Percentiles rank a stretch among this genome's conserved stretches.
These are phyloP conservation scores for Alternaria brassicicola DNA, from an alignment of 2,329 filamentous ascomycete species.

Conservation along the genomic window DNA sequence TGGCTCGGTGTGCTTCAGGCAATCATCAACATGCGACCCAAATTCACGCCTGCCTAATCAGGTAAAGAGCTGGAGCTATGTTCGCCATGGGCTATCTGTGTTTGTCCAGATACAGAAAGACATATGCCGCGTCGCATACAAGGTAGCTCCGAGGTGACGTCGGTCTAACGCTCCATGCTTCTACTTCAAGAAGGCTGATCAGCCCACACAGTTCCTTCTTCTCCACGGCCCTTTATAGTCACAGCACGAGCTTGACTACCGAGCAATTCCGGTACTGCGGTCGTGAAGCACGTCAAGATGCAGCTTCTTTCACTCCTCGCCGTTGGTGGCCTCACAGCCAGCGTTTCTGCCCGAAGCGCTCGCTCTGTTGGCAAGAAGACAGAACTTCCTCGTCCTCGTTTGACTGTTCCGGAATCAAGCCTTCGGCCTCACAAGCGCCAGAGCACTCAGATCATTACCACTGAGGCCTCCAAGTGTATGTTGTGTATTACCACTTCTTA, in stretches of 20 bases:
- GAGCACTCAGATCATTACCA: slow-evolving; percentile 45
- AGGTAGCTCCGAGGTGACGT: slow-evolving; percentile 17
- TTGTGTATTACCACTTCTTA: neutral
- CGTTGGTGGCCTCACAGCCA: slow-evolving; percentile 35
- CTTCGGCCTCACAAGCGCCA: slow-evolving; percentile 32
- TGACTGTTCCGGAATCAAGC: slow-evolving; percentile 25
- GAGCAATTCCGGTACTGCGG: neutral
- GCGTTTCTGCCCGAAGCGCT: slow-evolving; percentile 37
- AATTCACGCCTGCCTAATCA: slow-evolving; percentile 20
- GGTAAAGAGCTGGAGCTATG: slow-evolving; percentile 10
- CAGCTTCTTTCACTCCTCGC: slow-evolving; percentile 42
- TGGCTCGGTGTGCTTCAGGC: neutral
- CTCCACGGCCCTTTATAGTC: slow-evolving; percentile 8
- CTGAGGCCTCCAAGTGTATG: slow-evolving; percentile 42
- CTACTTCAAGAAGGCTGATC: slow-evolving; percentile 6
- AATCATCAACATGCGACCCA: neutral
- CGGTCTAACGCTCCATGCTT: neutral
- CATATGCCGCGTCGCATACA: slow-evolving; percentile 8
- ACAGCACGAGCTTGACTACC: slow-evolving; percentile 5
- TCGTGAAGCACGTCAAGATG: slow-evolving; percentile 27
- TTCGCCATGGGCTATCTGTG: slow-evolving; percentile 14
- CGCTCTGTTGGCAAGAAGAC: slow-evolving; percentile 39
- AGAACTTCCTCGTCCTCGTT: slow-evolving; percentile 35
- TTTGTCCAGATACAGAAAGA: slow-evolving; percentile 14
- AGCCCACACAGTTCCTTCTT: neutral